Evolutionary conservation across 768 basidiomycete species (phyloP).

Genomic region (Galerina marginata): DNA sequence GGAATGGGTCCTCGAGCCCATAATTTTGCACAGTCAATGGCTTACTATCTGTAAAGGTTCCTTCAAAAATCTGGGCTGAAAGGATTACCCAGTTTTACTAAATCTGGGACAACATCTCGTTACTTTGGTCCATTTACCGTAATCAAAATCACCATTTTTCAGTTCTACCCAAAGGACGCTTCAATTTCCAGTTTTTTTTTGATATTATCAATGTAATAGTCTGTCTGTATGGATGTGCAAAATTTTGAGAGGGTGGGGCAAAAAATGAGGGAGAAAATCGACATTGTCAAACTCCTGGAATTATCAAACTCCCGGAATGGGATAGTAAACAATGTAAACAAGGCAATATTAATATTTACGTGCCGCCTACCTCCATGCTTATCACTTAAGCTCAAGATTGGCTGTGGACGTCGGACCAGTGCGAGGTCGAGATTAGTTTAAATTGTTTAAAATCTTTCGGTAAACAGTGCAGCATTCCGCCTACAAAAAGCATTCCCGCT

Average conservation of each 20-base stretch:
- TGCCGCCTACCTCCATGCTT: too few species aligned
- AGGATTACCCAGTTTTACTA: background rate
- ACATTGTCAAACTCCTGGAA: background rate
- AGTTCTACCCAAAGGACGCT: background rate
- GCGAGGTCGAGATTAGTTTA: too few species aligned
- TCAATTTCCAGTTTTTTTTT: background rate
- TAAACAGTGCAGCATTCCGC: too few species aligned
- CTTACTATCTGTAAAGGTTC: slow-evolving; percentile 1
- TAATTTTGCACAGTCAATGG: slow-evolving; percentile 4
- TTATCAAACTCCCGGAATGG: too few species aligned
- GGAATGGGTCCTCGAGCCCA: background rate
- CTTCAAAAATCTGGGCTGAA: background rate
- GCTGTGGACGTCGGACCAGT: too few species aligned
- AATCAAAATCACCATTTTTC: background rate
- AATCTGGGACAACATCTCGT: background rate
- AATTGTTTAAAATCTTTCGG: too few species aligned
- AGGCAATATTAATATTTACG: too few species aligned
- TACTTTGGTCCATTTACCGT: background rate
- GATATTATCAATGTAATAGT: background rate
- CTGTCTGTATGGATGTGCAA: background rate
- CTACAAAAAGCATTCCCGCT: too few species aligned
- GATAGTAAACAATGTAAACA: too few species aligned
- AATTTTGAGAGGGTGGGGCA: background rate
- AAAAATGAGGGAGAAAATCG: background rate
- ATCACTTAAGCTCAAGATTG: too few species aligned